A percentile compares a stretch with the other conserved stretches of the same genome.
phyloP scores from a whole-genome alignment of 768 basidiomycete species.

The Lactarius quietus region DNA sequence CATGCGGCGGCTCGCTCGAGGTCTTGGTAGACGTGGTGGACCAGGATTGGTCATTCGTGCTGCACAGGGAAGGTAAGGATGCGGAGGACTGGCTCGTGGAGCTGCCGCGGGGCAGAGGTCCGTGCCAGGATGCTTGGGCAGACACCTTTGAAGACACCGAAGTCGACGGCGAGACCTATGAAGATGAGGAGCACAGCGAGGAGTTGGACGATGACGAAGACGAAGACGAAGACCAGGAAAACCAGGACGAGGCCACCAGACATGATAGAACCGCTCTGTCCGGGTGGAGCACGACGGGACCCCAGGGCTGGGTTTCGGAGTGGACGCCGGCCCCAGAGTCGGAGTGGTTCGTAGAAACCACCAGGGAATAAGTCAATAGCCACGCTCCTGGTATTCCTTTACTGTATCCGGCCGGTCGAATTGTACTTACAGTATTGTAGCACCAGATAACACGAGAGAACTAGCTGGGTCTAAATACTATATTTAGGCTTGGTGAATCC shows the following conservation, averaged over 20 bases:
- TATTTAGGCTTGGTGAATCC: neutral
- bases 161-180: neutral
- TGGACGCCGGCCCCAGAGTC: neutral
- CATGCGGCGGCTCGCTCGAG: slow-evolving; percentile 64
- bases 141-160: too few relatives aligned
- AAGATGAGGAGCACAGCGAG: neutral
- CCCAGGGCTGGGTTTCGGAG: neutral
- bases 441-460: neutral
- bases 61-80: slow-evolving; percentile 22
- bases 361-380: slow-evolving; percentile 2
- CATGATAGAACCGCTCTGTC: neutral
- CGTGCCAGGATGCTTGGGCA: slow-evolving; percentile 16
- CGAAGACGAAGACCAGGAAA: neutral
- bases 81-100: slow-evolving; percentile 26
- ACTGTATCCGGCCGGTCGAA: too few relatives aligned
- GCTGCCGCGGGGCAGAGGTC: slow-evolving; percentile 26
- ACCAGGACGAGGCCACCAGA: slow-evolving; percentile 3
- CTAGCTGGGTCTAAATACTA: neutral
- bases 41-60: slow-evolving; percentile 13
- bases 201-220: neutral
- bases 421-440: too few relatives aligned
- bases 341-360: neutral
- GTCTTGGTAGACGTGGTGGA: slow-evolving; percentile 47
- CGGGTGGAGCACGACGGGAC: neutral
- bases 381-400: too few relatives aligned